Conservation (phyloP, 371 early-diverging fungal species). For the Mucor lusitanicus region DNA sequence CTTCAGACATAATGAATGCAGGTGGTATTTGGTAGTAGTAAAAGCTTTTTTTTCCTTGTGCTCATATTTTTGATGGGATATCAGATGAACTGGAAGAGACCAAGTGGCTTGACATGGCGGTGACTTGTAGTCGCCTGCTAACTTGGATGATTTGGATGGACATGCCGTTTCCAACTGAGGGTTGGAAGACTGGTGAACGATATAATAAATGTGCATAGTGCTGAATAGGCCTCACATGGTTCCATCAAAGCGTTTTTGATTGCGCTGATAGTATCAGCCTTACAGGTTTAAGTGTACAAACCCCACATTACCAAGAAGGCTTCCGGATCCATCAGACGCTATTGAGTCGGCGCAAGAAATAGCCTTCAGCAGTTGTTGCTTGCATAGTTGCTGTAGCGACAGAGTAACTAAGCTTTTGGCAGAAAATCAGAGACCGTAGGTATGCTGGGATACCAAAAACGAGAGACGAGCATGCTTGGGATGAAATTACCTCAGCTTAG, state of each 20-base stretch:
- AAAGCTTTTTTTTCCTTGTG: neutral
- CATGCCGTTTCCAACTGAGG: neutral
- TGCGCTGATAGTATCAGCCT: neutral
- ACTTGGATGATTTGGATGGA: neutral
- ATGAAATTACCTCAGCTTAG: neutral
- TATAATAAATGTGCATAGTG: neutral
- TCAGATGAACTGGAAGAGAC: neutral
- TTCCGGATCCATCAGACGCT: neutral
- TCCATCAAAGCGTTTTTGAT: neutral
- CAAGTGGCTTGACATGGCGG: neutral
- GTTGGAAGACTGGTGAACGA: neutral
- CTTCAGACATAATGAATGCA: conserved; percentile 21
- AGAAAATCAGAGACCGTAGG: neutral
- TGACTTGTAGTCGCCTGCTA: neutral
- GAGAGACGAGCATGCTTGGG: neutral
- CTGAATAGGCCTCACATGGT: neutral
- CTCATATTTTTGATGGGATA: neutral
- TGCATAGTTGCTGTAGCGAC: too few species aligned
- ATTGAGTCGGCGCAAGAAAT: neutral
- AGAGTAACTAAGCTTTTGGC: neutral
- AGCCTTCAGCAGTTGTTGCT: neutral
- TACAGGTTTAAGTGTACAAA: neutral
- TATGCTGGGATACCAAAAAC: neutral
- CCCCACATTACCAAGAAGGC: neutral
- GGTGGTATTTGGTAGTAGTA: neutral